Evolutionary conservation across 164 flowering plant species (phyloP).

Genomic region (Protea cynaroides): DNA sequence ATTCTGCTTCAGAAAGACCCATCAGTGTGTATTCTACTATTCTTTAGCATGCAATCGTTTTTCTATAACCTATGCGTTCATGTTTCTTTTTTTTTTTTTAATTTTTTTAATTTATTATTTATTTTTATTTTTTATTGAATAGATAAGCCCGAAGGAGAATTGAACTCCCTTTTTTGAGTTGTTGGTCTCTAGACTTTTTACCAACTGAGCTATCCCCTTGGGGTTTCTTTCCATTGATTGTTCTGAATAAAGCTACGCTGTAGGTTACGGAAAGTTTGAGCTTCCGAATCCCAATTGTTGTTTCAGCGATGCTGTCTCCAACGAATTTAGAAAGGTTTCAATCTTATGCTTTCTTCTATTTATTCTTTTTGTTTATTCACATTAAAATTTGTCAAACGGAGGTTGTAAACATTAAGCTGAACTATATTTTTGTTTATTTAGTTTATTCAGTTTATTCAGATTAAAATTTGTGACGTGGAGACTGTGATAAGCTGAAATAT

Average conservation of each 20-base stretch:
- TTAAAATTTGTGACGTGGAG: background rate
- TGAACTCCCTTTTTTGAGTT: too few relatives aligned
- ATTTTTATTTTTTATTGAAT: too few relatives aligned
- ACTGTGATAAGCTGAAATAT: too few relatives aligned
- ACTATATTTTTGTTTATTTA: background rate
- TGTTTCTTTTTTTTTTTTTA: too few relatives aligned
- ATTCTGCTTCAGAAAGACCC: slow-evolving; percentile 27
- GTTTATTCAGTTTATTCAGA: background rate
- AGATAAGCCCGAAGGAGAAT: too few relatives aligned
- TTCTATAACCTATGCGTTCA: too few relatives aligned
- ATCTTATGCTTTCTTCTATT: background rate
- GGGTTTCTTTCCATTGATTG: too few relatives aligned
- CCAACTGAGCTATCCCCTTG: too few relatives aligned
- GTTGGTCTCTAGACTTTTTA: too few relatives aligned
- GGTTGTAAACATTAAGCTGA: too few relatives aligned
- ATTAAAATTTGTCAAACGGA: background rate
- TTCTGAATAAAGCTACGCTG: background rate
- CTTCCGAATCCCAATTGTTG: slow-evolving; percentile 34
- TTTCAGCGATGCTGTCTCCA: slow-evolving; percentile 35
- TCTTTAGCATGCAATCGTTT: background rate
- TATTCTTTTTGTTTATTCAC: too few relatives aligned
- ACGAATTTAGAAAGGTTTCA: slow-evolving; percentile 50
- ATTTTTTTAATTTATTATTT: too few relatives aligned
- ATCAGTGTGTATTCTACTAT: slow-evolving; percentile 31
- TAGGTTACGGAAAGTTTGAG: slow-evolving; percentile 43